Base-by-base conservation (phyloP, 495 filamentous ascomycete genomes). In the Penicillium canariense region DNA sequence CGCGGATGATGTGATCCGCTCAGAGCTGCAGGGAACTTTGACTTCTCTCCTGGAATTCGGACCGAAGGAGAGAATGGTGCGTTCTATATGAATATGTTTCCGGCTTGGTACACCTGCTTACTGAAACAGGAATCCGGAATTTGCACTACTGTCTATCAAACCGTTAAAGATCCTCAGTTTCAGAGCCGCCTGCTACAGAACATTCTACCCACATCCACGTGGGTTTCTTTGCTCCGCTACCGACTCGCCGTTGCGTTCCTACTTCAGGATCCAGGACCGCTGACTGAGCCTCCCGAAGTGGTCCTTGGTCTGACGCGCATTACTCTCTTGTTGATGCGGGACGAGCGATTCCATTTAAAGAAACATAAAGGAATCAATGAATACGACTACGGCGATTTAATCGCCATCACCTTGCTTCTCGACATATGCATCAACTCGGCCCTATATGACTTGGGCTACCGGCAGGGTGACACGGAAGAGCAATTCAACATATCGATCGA, bases 211-310 rank as follows among this genome's bases (percentile, higher is more conserved):
- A 75, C 71, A 7, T 77, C 75, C 7, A 64, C 77, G 2, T 74
- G 81, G 52, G 73, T 84, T 18, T 77, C 85, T 42, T 73, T 84
- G 26, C 72, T 96, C 36, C 80, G 87, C 34, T 81, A 84, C 28
- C 80, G 87, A n/a, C 80, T 97, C 10, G 89, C 90, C 1, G 71
- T 89, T 31, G 76, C 84, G 17, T 92, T 86, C 61, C 71, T 90
- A 54, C 84, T 88, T 55, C 62, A 74, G 22, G 78, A 84, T 53
- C 58, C 69, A 3, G 51, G 66, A 1, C 73, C 80, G 12, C 70
- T 83, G 12, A 68, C 68, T 26, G 70, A 75, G 25, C 54, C 69
- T 0, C 68, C 77, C 6, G 68, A 75, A 47, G 62, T 67, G 8
- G 66, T 76, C n/a, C 66, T 87, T 38, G 68, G 79, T 51, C 65